These are phyloP conservation scores for Pleomassaria siparia DNA, from an alignment of 2,329 filamentous ascomycete genomes.

Conservation along the genomic window DNA sequence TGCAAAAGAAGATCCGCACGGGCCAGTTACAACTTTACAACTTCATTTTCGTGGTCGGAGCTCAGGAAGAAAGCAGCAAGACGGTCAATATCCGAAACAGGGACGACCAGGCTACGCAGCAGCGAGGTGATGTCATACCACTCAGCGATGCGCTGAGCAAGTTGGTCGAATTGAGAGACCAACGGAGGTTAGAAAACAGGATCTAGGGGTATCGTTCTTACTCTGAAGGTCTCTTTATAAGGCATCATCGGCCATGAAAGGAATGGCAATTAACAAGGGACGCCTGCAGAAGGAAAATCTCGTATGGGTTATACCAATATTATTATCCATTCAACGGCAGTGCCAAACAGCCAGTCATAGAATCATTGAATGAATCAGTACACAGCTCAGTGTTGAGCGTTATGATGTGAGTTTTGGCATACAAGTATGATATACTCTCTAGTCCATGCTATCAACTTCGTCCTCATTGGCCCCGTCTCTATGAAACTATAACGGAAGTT, in stretches of 20 bases:
- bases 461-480: no score
- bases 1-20: slow-evolving; percentile 87
- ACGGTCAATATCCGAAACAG: slow-evolving; percentile 66
- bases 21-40: slow-evolving; percentile 82
- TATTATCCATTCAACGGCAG: neutral
- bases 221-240: no score
- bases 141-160: slow-evolving; percentile 61
- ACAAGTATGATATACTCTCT: no score
- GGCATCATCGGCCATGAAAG: no score
- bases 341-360: neutral
- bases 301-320: neutral
- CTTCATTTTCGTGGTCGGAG: slow-evolving; percentile 74
- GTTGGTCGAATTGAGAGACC: slow-evolving; percentile 50
- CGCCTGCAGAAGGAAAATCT: no score
- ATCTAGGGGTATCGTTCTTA: no score
- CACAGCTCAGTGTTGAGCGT: no score
- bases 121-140: slow-evolving; percentile 62
- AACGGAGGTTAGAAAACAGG: slow-evolving; percentile 42
- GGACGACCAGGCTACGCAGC: slow-evolving; percentile 63
- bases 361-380: no score
- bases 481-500: no score
- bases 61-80: slow-evolving; percentile 60
- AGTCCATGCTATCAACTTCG: no score
- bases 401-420: no score
- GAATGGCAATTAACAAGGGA: no score